These are phyloP conservation scores for Vanderwaltozyma yarrowii DNA, from an alignment of 805 yeast genomes.

Conservation along the genomic window DNA sequence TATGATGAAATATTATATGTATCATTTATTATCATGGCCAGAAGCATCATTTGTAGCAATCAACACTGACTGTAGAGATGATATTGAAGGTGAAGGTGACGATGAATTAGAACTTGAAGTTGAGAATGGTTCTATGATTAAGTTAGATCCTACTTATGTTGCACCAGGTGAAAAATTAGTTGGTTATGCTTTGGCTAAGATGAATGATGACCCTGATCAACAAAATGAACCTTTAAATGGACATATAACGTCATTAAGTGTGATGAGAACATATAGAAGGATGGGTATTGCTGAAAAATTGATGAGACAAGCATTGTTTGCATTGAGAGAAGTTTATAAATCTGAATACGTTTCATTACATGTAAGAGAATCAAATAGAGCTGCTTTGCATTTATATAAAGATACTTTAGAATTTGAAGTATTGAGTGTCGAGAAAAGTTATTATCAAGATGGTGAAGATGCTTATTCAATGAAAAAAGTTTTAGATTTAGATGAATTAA, in stretches of 20 bases:
- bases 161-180: constrained; percentile 66
- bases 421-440: constrained; percentile 69
- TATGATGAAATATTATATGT: constrained; percentile 82
- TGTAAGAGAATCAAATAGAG: constrained; percentile 86
- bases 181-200: constrained; percentile 93
- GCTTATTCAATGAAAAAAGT: constrained; percentile 89
- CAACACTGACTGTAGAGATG: constrained; percentile 38
- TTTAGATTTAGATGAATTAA: constrained; percentile 47
- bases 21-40: constrained; percentile 94
- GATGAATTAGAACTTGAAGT: constrained; percentile 15
- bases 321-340: constrained; percentile 69
- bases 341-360: constrained; percentile 84
- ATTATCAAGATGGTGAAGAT: constrained; percentile 95
- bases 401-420: constrained; percentile 81
- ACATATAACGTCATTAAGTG: constrained; percentile 87
- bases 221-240: constrained; percentile 75
- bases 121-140: constrained; percentile 22
- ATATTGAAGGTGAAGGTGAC: constrained; percentile 12
- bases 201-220: constrained; percentile 88
- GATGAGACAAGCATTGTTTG: constrained; percentile 76
- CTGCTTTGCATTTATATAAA: constrained; percentile 85
- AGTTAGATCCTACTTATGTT: constrained; percentile 57
- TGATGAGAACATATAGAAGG: constrained; percentile 90
- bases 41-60: constrained; percentile 95
- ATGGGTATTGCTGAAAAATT: constrained; percentile 89